Percentiles rank a stretch among this genome's conserved stretches.
Conservation (phyloP, 2,329 filamentous ascomycete genomes). For the Colletotrichum falcatum region DNA sequence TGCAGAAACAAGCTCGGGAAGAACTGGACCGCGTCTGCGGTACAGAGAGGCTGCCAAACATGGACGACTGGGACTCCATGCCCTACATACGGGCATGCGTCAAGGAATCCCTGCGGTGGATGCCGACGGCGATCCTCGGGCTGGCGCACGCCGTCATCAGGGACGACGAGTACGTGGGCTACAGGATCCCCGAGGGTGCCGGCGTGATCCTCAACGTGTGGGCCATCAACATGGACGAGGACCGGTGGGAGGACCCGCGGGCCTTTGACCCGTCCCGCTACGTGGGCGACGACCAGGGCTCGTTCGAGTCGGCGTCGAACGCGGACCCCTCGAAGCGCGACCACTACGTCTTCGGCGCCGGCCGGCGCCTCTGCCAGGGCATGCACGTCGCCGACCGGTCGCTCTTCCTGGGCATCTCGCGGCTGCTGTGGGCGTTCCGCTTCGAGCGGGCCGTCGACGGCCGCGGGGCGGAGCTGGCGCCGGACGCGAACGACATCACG, state of each 20-base stretch:
- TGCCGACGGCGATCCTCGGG: slow-evolving; percentile 53
- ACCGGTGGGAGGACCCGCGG: slow-evolving; percentile 54
- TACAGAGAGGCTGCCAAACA: slow-evolving; percentile 53
- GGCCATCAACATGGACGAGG: slow-evolving; percentile 60
- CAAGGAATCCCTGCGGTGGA: slow-evolving; percentile 61
- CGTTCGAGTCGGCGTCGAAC: slow-evolving; percentile 25
- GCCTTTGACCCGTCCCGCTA: slow-evolving; percentile 58
- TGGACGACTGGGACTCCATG: slow-evolving; percentile 56
- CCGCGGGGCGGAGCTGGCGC: slow-evolving; percentile 46
- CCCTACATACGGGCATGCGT: slow-evolving; percentile 61
- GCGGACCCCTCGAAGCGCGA: slow-evolving; percentile 53
- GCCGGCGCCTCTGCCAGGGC: slow-evolving; percentile 43
- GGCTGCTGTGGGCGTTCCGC: slow-evolving; percentile 66
- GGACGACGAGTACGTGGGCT: slow-evolving; percentile 37
- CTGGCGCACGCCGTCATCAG: slow-evolving; percentile 53
- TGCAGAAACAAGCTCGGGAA: slow-evolving; percentile 55
- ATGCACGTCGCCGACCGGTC: slow-evolving; percentile 65
- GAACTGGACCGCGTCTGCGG: slow-evolving; percentile 60
- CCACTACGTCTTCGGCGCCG: slow-evolving; percentile 48
- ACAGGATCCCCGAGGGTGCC: slow-evolving; percentile 36
- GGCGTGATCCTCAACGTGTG: slow-evolving; percentile 47
- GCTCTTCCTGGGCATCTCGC: slow-evolving; percentile 59
- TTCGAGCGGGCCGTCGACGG: slow-evolving; percentile 45
- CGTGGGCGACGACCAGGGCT: slow-evolving; percentile 43
- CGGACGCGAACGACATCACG: slow-evolving; percentile 47